A percentile compares a stretch with the other conserved stretches of the same genome.
These are phyloP conservation scores for Suillus subaureus DNA, from an alignment of 768 basidiomycete species.

Conservation along the genomic window DNA sequence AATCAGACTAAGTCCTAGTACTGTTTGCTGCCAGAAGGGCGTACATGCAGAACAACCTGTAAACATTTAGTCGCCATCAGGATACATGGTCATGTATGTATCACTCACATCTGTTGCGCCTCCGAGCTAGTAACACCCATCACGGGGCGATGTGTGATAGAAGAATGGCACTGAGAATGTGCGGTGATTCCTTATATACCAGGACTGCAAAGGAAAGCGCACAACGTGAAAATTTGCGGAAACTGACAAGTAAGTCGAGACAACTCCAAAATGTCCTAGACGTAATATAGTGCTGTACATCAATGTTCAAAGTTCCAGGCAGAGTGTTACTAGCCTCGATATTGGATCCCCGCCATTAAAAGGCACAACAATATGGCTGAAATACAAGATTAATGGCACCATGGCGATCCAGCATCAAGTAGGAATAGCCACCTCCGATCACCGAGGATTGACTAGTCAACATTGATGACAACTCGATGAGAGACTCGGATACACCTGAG, in stretches of 20 bases:
- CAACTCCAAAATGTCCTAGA: background rate
- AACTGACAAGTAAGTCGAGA: background rate
- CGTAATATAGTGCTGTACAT: background rate
- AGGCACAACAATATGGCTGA: too few species aligned
- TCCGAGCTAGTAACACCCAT: background rate
- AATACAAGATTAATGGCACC: background rate
- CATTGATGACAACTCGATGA: too few species aligned
- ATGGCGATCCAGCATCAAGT: too few species aligned
- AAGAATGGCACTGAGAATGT: background rate
- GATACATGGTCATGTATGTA: background rate
- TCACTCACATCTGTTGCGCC: background rate
- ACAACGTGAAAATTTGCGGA: background rate
- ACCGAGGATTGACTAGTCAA: too few species aligned
- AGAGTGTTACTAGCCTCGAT: background rate
- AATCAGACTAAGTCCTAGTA: background rate
- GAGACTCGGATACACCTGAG: background rate
- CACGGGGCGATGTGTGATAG: background rate
- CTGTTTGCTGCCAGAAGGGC: background rate
- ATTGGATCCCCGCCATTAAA: background rate
- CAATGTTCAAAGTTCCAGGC: background rate
- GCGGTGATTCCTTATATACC: background rate
- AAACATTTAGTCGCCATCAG: background rate
- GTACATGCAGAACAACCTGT: constrained; percentile 5
- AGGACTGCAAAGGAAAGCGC: background rate
- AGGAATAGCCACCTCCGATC: too few species aligned